A percentile compares a stretch with the other conserved stretches of the same genome.
Conservation (phyloP, 208 protist species). For the Trypanosoma congolense region DNA sequence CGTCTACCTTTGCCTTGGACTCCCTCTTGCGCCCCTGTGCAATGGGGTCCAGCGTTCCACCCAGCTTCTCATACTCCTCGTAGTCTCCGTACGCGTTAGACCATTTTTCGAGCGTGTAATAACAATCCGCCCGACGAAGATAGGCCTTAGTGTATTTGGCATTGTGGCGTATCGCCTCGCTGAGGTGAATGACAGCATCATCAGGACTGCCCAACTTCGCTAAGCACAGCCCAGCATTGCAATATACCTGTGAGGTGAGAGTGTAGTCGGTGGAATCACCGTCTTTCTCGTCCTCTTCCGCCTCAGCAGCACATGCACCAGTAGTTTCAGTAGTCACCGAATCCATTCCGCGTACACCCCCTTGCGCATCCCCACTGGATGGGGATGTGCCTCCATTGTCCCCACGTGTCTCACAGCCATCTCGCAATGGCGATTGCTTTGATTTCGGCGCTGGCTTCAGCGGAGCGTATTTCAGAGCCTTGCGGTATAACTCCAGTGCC, state of each 20-base stretch:
- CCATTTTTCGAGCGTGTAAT: slow-evolving; percentile 83
- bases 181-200: slow-evolving; percentile 71
- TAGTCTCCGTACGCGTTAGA: slow-evolving; percentile 86
- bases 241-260: slow-evolving; percentile 79
- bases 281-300: slow-evolving; percentile 12
- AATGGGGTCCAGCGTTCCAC: slow-evolving; percentile 43
- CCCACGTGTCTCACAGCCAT: too few species aligned
- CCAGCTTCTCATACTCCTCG: slow-evolving; percentile 76
- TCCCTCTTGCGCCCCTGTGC: slow-evolving; percentile 36
- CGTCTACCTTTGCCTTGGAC: slow-evolving; percentile 85
- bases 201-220: slow-evolving; percentile 67
- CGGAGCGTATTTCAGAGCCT: slow-evolving; percentile 48
- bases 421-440: not conserved
- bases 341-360: too few species aligned
- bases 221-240: slow-evolving; percentile 78
- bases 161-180: slow-evolving; percentile 82
- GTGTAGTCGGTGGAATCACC: slow-evolving; percentile 68
- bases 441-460: slow-evolving; percentile 44
- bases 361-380: too few species aligned
- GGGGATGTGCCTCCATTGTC: too few species aligned
- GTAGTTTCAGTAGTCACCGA: not conserved
- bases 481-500: slow-evolving; percentile 69
- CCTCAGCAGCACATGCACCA: slow-evolving; percentile 10
- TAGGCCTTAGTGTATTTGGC: slow-evolving; percentile 78
- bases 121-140: slow-evolving; percentile 83